Conservation (phyloP, 106 monocot species). For the Apostasia ramifera region DNA sequence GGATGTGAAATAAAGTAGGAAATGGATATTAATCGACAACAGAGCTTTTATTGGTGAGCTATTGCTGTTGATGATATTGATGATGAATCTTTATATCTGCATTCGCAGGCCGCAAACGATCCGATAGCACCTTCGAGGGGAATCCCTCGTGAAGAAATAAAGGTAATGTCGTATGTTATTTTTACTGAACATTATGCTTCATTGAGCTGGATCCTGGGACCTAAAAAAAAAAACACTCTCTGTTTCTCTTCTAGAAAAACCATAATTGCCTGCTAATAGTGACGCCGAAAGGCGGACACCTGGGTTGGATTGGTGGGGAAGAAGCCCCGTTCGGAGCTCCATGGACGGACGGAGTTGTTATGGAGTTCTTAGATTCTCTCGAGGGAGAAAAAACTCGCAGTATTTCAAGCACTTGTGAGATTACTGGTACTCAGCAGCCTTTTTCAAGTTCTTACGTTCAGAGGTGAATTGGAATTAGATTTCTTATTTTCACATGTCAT, state of each 20-base stretch:
- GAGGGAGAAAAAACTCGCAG: conserved; percentile 11
- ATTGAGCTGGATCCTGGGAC: background rate
- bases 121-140: conserved; percentile 81
- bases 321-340: conserved; percentile 89
- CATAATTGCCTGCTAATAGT: conserved; percentile 68
- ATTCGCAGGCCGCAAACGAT: conserved; percentile 70
- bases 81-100: background rate
- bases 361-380: conserved; percentile 82
- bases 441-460: background rate
- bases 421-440: background rate
- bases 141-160: conserved; percentile 74
- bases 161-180: conserved; percentile 23
- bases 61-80: background rate
- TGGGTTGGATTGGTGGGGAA: conserved; percentile 87
- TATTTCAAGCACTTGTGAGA: background rate
- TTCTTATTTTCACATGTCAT: too few species aligned
- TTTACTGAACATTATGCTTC: background rate
- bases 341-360: conserved; percentile 78
- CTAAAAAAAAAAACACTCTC: background rate
- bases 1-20: too few species aligned
- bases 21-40: too few species aligned
- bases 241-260: conserved; percentile 45
- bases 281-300: conserved; percentile 88
- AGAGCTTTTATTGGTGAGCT: too few species aligned
- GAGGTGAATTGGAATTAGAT: too few species aligned